These are phyloP conservation scores for Cutaneotrichosporon sp. DNA, from an alignment of 1,284 basidiomycete genomes.

Conservation along the genomic window DNA sequence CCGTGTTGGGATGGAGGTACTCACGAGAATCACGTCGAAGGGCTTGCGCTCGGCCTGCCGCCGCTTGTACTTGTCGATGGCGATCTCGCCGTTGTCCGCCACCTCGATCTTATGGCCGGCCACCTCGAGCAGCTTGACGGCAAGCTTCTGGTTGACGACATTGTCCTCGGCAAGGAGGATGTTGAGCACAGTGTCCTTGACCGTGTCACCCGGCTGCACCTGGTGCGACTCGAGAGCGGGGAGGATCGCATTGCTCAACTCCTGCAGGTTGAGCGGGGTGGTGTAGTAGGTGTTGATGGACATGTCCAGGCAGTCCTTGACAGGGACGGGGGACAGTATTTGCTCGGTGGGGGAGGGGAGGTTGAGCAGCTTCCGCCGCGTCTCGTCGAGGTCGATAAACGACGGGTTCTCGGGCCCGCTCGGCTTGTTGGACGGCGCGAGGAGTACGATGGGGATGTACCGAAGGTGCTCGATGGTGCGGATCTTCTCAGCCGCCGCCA, in stretches of 20 bases:
- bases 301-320: constrained; percentile 55
- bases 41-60: constrained; percentile 57
- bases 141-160: constrained; percentile 88
- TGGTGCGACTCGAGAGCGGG: constrained; percentile 93
- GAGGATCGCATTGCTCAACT: constrained; percentile 87
- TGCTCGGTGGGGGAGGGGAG: constrained; percentile 46
- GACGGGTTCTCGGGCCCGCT: constrained; percentile 43
- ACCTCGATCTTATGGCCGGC: constrained; percentile 96
- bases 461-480: constrained; percentile 91
- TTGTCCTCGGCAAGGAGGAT: constrained; percentile 99
- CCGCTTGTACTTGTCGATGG: constrained; percentile 52
- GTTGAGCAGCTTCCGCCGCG: constrained; percentile 44
- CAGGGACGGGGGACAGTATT: constrained; percentile 50
- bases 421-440: constrained; percentile 62
- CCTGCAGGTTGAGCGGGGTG: constrained; percentile 83
- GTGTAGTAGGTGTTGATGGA: constrained; percentile 60
- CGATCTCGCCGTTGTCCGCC: constrained; percentile 87
- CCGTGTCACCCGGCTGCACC: constrained; percentile 72
- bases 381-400: constrained; percentile 51
- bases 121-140: constrained; percentile 95
- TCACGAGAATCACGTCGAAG: constrained; percentile 82
- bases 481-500: constrained; percentile 78
- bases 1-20: constrained; percentile 41
- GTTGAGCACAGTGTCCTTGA: constrained; percentile 87
- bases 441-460: constrained; percentile 95